Percentiles rank a stretch among this genome's conserved stretches.
These are phyloP conservation scores for Parathielavia appendiculata DNA, from an alignment of 495 filamentous ascomycete species.

Conservation along the genomic window DNA sequence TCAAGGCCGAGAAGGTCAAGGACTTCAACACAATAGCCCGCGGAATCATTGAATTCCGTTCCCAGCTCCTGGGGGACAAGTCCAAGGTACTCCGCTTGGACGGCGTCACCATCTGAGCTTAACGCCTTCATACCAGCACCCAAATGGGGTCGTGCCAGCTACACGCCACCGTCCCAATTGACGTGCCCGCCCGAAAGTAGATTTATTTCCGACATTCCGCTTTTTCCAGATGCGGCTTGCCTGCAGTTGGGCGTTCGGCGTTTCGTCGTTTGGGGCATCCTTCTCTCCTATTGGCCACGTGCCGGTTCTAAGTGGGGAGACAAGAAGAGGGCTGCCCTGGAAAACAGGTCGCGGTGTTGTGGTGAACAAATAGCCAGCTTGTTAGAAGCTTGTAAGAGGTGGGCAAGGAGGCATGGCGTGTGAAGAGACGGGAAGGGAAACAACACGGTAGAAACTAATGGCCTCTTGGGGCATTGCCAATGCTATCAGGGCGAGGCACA, in stretches of 20 bases:
- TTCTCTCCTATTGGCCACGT: neutral
- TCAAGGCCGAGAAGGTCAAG: constrained; percentile 67
- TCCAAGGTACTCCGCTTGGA: constrained; percentile 47
- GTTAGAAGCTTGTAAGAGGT: constrained; percentile 15
- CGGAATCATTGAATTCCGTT: constrained; percentile 77
- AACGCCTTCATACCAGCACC: neutral
- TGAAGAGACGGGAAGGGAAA: neutral
- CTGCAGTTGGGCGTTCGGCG: constrained; percentile 15
- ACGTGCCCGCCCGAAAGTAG: constrained; percentile 20
- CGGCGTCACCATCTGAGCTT: constrained; percentile 31
- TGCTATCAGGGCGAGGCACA: neutral
- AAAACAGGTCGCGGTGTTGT: constrained; percentile 14
- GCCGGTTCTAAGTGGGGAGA: neutral
- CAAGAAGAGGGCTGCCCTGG: neutral
- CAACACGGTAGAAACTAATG: neutral
- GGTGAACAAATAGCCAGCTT: constrained; percentile 22
- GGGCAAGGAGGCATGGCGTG: neutral
- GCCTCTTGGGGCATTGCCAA: neutral
- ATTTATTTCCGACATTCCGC: constrained; percentile 12
- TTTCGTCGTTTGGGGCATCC: constrained; percentile 9
- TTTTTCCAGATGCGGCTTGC: constrained; percentile 9
- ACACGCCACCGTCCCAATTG: neutral
- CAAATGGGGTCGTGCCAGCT: neutral
- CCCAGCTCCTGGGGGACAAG: constrained; percentile 47
- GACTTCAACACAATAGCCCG: constrained; percentile 76